Percentiles rank a stretch among this genome's conserved stretches.
Conservation (phyloP, 345 rosid species). For the Psidium friedrichsthalianum region DNA sequence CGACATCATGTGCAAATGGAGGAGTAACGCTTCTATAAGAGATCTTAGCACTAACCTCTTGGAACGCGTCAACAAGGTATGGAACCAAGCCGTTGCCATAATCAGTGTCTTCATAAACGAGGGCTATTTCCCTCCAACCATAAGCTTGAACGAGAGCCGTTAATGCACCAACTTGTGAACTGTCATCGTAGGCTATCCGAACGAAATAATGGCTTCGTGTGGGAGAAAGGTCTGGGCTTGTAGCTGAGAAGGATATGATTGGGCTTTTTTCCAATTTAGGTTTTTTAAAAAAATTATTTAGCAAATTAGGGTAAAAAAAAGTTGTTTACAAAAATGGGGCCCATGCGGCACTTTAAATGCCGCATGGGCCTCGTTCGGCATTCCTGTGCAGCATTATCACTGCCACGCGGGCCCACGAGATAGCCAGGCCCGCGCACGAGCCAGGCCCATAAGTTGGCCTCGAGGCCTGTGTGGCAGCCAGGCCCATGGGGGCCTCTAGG, state of each 20-base stretch:
- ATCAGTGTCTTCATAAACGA: constrained; percentile 19
- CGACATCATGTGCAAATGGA: constrained; percentile 2
- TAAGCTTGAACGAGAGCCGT: constrained; percentile 11
- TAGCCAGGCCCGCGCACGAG: too few species aligned
- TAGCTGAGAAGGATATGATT: constrained; percentile 15
- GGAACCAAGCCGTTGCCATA: constrained; percentile 25
- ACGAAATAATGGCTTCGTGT: constrained; percentile 6
- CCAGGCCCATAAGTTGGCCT: too few species aligned
- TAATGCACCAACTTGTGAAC: constrained; percentile 18
- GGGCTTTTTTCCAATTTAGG: too few species aligned
- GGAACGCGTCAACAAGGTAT: constrained; percentile 13
- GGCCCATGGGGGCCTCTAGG: too few species aligned
- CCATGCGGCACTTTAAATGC: too few species aligned
- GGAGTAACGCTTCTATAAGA: constrained; percentile 8
- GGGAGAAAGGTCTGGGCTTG: constrained; percentile 14
- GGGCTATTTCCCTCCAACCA: constrained; percentile 21
- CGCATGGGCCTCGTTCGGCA: too few species aligned
- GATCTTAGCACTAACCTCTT: constrained; percentile 5
- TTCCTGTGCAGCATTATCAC: too few species aligned
- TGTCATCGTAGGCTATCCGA: constrained; percentile 13
- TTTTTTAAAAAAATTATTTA: too few species aligned
- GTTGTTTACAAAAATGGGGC: too few species aligned
- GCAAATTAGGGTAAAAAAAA: too few species aligned
- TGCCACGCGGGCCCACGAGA: too few species aligned
- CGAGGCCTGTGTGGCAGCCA: too few species aligned